phyloP scores from a whole-genome alignment of 2,329 filamentous ascomycete genomes.

The Byssochlamys sp. region DNA sequence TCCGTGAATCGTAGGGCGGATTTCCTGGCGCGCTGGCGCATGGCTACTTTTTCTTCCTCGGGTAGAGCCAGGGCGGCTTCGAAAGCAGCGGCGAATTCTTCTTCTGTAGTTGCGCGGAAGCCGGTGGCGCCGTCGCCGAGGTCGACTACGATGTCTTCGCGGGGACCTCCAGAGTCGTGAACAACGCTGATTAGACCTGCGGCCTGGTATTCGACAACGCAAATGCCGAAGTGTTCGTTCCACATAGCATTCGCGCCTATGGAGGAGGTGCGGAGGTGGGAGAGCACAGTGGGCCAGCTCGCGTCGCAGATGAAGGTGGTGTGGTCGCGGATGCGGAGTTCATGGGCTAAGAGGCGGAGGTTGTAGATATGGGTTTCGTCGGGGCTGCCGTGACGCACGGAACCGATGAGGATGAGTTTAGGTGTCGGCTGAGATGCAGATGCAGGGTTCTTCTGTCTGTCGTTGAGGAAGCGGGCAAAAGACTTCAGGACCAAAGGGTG shows the following conservation, averaged over 20 bases:
- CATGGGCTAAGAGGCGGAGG: slow-evolving; percentile 73
- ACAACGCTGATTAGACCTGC: slow-evolving; percentile 88
- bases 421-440: slow-evolving; percentile 37
- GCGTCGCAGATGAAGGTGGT: slow-evolving; percentile 87
- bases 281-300: slow-evolving; percentile 74
- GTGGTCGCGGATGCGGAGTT: slow-evolving; percentile 70
- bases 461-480: slow-evolving; percentile 66
- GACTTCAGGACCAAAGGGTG: slow-evolving; percentile 77
- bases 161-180: slow-evolving; percentile 85
- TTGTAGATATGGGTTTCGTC: slow-evolving; percentile 63
- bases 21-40: slow-evolving; percentile 64
- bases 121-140: slow-evolving; percentile 71
- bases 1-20: slow-evolving; percentile 82
- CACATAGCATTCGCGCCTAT: slow-evolving; percentile 97
- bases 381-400: slow-evolving; percentile 62
- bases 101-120: slow-evolving; percentile 70
- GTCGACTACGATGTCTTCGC: slow-evolving; percentile 79
- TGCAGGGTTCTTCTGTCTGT: slow-evolving; percentile 40
- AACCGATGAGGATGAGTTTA: slow-evolving; percentile 75
- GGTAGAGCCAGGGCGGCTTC: slow-evolving; percentile 62
- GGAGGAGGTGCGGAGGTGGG: slow-evolving; percentile 65
- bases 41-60: slow-evolving; percentile 55
- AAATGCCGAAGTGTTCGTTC: slow-evolving; percentile 99
- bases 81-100: slow-evolving; percentile 73
- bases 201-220: slow-evolving; percentile 94